Conservation (phyloP, 2,329 filamentous ascomycete species). For the Elsinoe australis region DNA sequence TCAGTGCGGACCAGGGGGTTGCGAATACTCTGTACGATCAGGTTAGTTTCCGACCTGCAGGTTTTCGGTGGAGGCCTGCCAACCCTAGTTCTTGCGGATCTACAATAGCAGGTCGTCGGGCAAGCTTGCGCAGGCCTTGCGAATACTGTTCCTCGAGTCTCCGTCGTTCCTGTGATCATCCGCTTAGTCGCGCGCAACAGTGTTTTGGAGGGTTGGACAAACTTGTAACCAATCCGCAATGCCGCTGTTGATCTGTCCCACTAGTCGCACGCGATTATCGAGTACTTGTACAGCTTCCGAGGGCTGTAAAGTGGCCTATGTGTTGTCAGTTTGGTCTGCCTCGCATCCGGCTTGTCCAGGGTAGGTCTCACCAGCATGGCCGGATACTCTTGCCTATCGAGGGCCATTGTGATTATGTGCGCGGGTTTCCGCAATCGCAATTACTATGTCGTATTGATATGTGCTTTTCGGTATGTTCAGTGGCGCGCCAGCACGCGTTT, state of each 20-base stretch:
- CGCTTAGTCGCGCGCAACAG: neutral
- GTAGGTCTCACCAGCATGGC: constrained; percentile 71
- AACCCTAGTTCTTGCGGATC: constrained; percentile 80
- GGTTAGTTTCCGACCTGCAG: constrained; percentile 14
- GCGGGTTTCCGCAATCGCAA: neutral
- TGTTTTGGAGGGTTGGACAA: constrained; percentile 29
- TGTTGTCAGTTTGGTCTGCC: neutral
- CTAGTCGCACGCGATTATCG: constrained; percentile 79
- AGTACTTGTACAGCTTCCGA: constrained; percentile 72
- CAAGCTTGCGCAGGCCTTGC: constrained; percentile 69
- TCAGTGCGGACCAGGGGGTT: constrained; percentile 79
- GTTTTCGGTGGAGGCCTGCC: constrained; percentile 27
- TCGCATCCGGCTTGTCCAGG: constrained; percentile 17
- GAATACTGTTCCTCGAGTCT: constrained; percentile 88
- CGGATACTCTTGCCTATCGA: constrained; percentile 80
- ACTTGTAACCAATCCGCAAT: constrained; percentile 97
- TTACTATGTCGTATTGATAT: neutral
- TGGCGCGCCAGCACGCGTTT: constrained; percentile 14
- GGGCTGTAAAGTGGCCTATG: constrained; percentile 71
- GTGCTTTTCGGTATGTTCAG: neutral
- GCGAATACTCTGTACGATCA: constrained; percentile 66
- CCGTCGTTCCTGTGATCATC: constrained; percentile 65
- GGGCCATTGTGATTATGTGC: constrained; percentile 9
- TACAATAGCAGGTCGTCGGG: constrained; percentile 65
- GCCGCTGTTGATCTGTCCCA: constrained; percentile 76